phyloP scores from a whole-genome alignment of 352 stramenopile species.

The Phytophthora megakarya region DNA sequence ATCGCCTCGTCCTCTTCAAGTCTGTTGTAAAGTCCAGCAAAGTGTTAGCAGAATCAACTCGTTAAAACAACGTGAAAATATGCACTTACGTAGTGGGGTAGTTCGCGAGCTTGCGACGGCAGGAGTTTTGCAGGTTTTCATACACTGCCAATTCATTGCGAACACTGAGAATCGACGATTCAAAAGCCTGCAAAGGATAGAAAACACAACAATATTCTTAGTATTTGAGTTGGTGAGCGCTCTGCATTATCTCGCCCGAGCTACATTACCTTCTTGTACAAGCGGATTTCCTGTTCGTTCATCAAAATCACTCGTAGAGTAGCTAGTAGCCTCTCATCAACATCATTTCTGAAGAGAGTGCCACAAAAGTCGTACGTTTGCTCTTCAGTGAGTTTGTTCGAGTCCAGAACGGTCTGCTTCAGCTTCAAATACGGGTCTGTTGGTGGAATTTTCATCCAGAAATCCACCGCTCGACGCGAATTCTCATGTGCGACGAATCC shows the following conservation, averaged over 20 bases:
- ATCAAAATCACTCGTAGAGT: conserved; percentile 65
- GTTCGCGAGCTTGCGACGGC: conserved; percentile 46
- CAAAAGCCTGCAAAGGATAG: conserved; percentile 39
- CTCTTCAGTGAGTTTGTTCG: conserved; percentile 52
- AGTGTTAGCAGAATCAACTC: not conserved
- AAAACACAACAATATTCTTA: not conserved
- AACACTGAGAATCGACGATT: conserved; percentile 43
- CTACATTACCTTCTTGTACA: conserved; percentile 49
- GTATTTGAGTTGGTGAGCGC: not conserved
- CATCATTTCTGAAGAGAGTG: conserved; percentile 52
- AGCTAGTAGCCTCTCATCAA: conserved; percentile 65
- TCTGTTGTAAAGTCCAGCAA: conserved; percentile 18
- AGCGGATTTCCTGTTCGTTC: conserved; percentile 53
- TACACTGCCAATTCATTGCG: conserved; percentile 67
- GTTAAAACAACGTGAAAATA: not conserved
- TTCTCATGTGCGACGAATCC: conserved; percentile 63
- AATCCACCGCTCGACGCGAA: conserved; percentile 53
- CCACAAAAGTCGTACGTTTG: conserved; percentile 80
- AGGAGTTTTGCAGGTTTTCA: conserved; percentile 48
- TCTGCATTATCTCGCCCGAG: not conserved
- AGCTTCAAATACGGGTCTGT: conserved; percentile 57
- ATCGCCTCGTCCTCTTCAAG: conserved; percentile 51
- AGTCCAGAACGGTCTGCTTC: conserved; percentile 70
- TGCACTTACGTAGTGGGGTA: conserved; percentile 57
- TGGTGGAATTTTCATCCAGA: conserved; percentile 71